These are phyloP conservation scores for Pseudocercospora macadamiae DNA, from an alignment of 2,329 filamentous ascomycete genomes.

Conservation along the genomic window DNA sequence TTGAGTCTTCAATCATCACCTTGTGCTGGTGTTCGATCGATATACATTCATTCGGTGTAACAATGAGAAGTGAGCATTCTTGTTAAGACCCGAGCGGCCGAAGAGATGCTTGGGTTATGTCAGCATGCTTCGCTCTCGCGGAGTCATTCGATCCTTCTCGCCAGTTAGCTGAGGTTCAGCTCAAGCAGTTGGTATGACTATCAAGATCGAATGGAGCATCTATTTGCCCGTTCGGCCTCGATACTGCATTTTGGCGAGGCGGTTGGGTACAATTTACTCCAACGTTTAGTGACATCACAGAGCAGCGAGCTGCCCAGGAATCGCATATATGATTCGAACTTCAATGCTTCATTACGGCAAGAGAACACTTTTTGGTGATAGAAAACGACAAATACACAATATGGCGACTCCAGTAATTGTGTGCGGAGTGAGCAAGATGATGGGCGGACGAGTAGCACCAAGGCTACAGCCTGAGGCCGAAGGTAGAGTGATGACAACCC, in stretches of 20 bases:
- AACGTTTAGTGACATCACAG: neutral
- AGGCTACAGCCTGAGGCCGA: neutral
- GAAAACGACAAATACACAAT: neutral
- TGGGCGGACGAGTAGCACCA: neutral
- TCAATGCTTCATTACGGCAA: neutral
- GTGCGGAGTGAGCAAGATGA: neutral
- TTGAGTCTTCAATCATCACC: too few relatives aligned
- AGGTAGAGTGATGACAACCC: neutral
- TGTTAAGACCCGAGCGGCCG: too few relatives aligned
- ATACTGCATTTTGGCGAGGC: too few relatives aligned
- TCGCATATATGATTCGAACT: neutral
- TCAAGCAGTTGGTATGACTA: too few relatives aligned
- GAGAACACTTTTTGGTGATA: neutral
- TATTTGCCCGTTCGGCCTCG: neutral
- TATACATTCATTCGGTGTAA: too few relatives aligned
- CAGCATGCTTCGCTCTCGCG: neutral
- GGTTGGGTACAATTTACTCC: too few relatives aligned
- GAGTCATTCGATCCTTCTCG: too few relatives aligned
- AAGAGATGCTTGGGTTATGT: too few relatives aligned
- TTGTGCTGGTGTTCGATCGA: too few relatives aligned
- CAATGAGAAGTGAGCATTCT: too few relatives aligned
- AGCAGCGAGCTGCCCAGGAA: neutral
- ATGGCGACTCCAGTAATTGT: constrained; percentile 1
- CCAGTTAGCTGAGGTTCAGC: too few relatives aligned
- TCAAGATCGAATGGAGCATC: neutral